Percentiles rank a stretch among this genome's conserved stretches.
phyloP scores from a whole-genome alignment of 139 green algal species.

The Zygnema cylindricum region DNA sequence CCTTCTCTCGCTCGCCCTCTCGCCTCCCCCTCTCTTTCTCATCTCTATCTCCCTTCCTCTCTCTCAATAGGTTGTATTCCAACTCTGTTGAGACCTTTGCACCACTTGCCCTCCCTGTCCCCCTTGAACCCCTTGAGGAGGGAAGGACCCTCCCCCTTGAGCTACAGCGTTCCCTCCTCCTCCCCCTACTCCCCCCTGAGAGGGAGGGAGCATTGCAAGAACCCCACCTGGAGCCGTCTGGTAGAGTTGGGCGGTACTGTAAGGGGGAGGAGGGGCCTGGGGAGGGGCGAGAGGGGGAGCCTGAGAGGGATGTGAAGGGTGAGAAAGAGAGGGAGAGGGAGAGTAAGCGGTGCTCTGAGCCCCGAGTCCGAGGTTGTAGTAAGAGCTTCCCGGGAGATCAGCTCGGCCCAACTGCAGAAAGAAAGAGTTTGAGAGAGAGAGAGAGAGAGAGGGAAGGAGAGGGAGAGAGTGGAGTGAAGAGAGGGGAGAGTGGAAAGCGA shows the following conservation, averaged over 20 bases:
- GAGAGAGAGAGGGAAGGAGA: not conserved
- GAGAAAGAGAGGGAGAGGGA: too few species aligned
- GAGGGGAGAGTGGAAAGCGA: not conserved
- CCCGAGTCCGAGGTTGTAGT: not conserved
- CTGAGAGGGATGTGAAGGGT: too few species aligned
- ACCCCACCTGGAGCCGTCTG: not conserved
- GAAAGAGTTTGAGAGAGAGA: not conserved
- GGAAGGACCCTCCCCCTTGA: not conserved
- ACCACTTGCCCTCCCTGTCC: not conserved
- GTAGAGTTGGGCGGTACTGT: not conserved
- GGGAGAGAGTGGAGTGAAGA: not conserved
- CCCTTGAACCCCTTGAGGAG: not conserved
- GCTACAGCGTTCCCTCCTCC: not conserved
- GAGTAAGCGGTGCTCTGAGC: not conserved
- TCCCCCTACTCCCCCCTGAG: not conserved
- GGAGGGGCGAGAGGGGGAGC: too few species aligned
- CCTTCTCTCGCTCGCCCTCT: too few species aligned
- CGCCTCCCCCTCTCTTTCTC: too few species aligned
- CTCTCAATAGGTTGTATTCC: constrained; percentile 12
- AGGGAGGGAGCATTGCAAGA: not conserved
- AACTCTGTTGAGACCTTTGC: not conserved
- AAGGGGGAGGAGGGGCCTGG: not conserved
- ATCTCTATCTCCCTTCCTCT: too few species aligned
- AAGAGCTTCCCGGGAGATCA: constrained; percentile 5
- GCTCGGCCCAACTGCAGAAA: not conserved